Base-by-base conservation (phyloP, 768 basidiomycete genomes). In the Steccherinum ochraceum region DNA sequence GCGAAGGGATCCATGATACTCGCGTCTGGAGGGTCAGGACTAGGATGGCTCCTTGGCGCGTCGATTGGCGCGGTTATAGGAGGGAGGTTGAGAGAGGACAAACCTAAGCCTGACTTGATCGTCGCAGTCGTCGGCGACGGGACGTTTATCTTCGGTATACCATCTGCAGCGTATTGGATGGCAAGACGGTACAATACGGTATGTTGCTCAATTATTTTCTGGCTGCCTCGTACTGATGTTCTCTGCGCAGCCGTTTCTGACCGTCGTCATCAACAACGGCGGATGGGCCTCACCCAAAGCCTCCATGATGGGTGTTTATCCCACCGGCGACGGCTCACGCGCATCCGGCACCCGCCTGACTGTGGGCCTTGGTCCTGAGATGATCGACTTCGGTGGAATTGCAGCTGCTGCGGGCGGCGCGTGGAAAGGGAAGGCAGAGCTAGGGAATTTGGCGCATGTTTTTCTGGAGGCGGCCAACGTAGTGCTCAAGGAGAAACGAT, bases 141-240 rank as follows among this genome's bases (percentile, higher is more conserved):
- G 0, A 78, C 77, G 4, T 89, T 73, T 56, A 58, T 87, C 60
- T 88, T 87, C 57, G 74, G 80, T 0, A 78, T 83, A 0, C 86
- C 86, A 0, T 73, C 76, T 25, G 76, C 82, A 0, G 78, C 77
- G 1, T 88, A 76, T 64, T 88, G 86, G 86, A 86, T 87, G 65
- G 84, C 86, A 1, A 72, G 77, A 56, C 73, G 73, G 43, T 88
- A 88, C 61, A 65, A 81, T 25, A 81, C 85, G 20, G 85, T 86
- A 50, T 63, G 44, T 2, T 25, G 2, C 12, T 10, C 1, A 7
- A 10, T 20, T n/a, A 13, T 21, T 13, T 12, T 16, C 27, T 50
- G 54, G 54, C 58, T 12, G 5, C 30, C 5, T 5, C 30, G 30
- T 35, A 35, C 16, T 7, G 5, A 46, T 51, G 49, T 18, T 7